phyloP scores from a whole-genome alignment of 805 yeast species.

The Yarrowia sp. region DNA sequence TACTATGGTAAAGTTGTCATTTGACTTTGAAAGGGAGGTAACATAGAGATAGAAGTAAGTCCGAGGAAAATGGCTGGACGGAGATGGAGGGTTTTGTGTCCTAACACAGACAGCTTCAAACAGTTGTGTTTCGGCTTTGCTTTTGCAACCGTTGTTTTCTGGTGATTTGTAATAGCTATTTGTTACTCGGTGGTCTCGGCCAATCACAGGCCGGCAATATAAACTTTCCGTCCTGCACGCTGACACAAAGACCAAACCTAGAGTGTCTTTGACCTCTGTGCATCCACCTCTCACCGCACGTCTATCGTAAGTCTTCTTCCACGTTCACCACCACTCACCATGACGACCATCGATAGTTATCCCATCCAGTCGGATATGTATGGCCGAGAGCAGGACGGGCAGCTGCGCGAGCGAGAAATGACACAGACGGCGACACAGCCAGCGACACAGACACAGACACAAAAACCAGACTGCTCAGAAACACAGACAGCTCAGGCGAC shows the following conservation, averaged over 20 bases:
- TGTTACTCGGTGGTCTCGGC: neutral
- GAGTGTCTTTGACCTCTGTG: neutral
- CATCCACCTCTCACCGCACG: conserved; percentile 36
- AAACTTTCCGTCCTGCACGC: conserved; percentile 2
- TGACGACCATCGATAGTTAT: conserved; percentile 31
- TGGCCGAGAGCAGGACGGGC: neutral
- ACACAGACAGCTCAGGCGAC: neutral
- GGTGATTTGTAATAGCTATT: no score
- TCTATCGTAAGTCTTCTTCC: conserved; percentile 28
- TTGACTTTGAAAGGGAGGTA: conserved; percentile 5
- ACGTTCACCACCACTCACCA: conserved; percentile 1
- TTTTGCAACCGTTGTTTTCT: no score
- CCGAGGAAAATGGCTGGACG: neutral
- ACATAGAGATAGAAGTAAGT: conserved; percentile 17
- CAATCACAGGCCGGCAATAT: neutral
- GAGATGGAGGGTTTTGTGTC: no score
- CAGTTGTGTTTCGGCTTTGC: no score
- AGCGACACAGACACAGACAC: neutral
- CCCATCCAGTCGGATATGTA: conserved; percentile 1
- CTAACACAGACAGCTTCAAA: no score
- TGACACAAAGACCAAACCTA: conserved; percentile 22
- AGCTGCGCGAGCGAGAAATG: no score
- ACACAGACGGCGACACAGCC: conserved; percentile 5
- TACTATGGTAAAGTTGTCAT: neutral
- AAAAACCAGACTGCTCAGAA: neutral